Evolutionary conservation across 352 stramenopile species (phyloP), one percentile per base, ranked within the genome.

Genomic region (Phytophthora hybrid): DNA sequence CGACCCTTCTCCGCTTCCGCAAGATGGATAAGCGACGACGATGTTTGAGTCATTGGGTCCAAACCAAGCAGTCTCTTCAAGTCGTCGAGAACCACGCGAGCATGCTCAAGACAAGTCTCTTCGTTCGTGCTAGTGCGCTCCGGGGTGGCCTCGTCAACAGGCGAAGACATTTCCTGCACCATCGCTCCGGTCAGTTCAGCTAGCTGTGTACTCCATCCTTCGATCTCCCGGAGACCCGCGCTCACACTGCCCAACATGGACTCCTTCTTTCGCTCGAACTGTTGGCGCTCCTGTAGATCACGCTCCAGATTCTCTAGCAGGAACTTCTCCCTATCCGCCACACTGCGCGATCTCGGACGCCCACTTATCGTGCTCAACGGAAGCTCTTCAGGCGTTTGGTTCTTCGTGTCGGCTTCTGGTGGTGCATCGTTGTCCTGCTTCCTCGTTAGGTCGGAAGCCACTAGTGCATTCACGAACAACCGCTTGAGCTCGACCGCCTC

Each of bases 401-500:
- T 52, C 10, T 21, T 32, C 1, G 53, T 37, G 2, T 66, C 49
- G 4, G 16, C 11, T 16, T 26, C 21, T 26, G 32, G 21, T 3
- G 44, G 4, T 10, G 11, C 11, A 13, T n/a, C 13, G 18, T 10
- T 46, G 18, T 53, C 19, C 9, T 57, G 31, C 29, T 16, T 44
- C 13, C n/a, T 34, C 59, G 65, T 51, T n/a, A 67, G 18, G 18
- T 73, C 56, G 44, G 73, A 85, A 0, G 82, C 61, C n/a, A 87
- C 62, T 2, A 93, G 64, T 14, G 86, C 83, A 21, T 80, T 83
- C 29, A 92, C 74, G 54, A 96, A 84, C 10, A 96, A 60, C 4
- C 83, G 66, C 63, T 94, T 94, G 0, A 96, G 66, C 60, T 96
- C 86, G 4, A 71, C 73, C 0, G 83, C 81, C 54, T 96, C 89